Percentiles rank a stretch among this genome's conserved stretches.
These are phyloP conservation scores for Penicillium taxi DNA, from an alignment of 495 filamentous ascomycete genomes.

Conservation along the genomic window DNA sequence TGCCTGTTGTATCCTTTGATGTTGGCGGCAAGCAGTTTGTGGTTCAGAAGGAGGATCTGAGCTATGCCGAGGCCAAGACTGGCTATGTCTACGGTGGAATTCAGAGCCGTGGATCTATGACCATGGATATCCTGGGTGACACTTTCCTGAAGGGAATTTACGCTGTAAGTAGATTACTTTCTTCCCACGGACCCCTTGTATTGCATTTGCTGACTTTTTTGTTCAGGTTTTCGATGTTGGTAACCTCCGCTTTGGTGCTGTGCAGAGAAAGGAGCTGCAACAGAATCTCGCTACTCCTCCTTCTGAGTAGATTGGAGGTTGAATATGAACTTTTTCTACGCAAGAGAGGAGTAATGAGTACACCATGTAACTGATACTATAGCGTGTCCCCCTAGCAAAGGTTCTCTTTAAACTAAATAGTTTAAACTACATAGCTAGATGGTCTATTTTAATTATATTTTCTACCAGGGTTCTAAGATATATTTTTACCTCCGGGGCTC, in stretches of 20 bases:
- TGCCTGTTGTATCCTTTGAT: conserved; percentile 63
- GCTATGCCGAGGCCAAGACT: conserved; percentile 53
- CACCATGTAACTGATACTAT: too few species aligned
- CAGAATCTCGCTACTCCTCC: conserved; percentile 38
- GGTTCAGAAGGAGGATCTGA: conserved; percentile 65
- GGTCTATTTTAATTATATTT: too few species aligned
- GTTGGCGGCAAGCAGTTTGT: conserved; percentile 58
- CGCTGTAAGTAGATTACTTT: conserved; percentile 44
- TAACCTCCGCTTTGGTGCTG: conserved; percentile 59
- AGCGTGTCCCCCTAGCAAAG: too few species aligned
- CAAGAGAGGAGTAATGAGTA: too few species aligned
- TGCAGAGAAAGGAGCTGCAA: conserved; percentile 51
- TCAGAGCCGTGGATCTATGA: conserved; percentile 58
- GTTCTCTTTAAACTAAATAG: too few species aligned
- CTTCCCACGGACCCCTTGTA: not conserved
- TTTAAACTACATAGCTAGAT: too few species aligned
- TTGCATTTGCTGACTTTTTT: conserved; percentile 1
- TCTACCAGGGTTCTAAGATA: too few species aligned
- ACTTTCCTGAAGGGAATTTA: conserved; percentile 71
- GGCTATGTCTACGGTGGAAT: conserved; percentile 65
- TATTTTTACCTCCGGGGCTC: too few species aligned
- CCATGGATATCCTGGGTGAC: conserved; percentile 68
- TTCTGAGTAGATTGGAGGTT: conserved; percentile 3
- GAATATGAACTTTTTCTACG: not conserved
- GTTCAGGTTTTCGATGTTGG: conserved; percentile 73